Percentiles rank a stretch among this genome's conserved stretches.
phyloP scores from a whole-genome alignment of 768 basidiomycete species.

The Rhodotorula kratochvilovae region DNA sequence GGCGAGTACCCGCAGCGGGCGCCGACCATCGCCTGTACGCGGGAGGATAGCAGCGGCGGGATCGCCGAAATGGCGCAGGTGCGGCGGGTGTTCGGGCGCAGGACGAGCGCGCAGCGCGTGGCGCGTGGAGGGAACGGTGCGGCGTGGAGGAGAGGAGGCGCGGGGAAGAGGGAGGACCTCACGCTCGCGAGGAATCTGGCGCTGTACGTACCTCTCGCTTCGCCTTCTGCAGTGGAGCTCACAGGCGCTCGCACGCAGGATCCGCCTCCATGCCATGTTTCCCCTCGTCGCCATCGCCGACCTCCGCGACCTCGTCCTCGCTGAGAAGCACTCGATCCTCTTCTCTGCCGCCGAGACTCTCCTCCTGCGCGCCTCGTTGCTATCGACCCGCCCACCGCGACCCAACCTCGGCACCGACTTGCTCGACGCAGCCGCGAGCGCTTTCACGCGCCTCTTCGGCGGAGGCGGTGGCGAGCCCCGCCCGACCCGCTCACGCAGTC shows the following conservation, averaged over 20 bases:
- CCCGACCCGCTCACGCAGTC: not conserved
- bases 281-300: constrained; percentile 5
- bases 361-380: not conserved
- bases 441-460: not conserved
- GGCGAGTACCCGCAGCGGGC: not conserved
- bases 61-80: not conserved
- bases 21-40: not conserved
- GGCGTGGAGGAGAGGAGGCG: not conserved
- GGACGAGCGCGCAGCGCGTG: not conserved
- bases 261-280: constrained; percentile 21
- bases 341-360: not conserved
- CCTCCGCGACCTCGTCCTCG: constrained; percentile 3
- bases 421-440: not conserved
- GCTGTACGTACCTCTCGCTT: not conserved
- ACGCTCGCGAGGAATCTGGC: constrained; percentile 4
- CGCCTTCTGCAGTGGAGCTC: not conserved
- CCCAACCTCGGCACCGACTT: not conserved
- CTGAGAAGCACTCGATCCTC: constrained; percentile 1
- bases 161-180: not conserved
- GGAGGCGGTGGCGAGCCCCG: not conserved
- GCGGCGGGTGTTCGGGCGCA: not conserved
- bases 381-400: not conserved
- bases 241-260: not conserved
- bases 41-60: not conserved
- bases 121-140: too few species aligned